Conservation (phyloP, 257 asterid species). For the Galeopsis tetrahit region DNA sequence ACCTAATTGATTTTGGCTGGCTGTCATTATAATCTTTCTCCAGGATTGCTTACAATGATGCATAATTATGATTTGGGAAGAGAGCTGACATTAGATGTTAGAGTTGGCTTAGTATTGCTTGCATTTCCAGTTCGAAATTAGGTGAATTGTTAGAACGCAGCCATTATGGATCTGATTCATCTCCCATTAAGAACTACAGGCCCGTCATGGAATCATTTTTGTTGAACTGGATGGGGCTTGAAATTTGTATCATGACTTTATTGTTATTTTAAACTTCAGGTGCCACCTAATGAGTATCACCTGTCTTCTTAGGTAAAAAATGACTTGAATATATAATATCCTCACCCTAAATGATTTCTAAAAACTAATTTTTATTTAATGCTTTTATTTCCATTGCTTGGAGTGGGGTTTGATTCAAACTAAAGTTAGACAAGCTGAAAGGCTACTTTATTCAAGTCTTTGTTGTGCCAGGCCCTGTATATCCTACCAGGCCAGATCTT, state of each 20-base stretch:
- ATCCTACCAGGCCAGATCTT: background rate
- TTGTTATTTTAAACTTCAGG: conserved; percentile 1
- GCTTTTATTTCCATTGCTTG: background rate
- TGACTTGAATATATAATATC: background rate
- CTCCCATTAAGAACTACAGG: conserved; percentile 1
- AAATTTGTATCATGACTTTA: background rate
- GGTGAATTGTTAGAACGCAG: conserved; percentile 3
- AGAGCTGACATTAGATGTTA: conserved; percentile 1
- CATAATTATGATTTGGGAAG: conserved; percentile 1
- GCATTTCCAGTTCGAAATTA: background rate
- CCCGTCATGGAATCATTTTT: too few species aligned
- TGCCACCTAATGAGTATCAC: background rate
- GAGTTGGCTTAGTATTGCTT: conserved; percentile 6
- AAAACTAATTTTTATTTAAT: background rate
- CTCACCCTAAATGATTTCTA: background rate
- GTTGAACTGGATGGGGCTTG: background rate
- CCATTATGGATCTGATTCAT: background rate
- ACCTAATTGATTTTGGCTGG: background rate
- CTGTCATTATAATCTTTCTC: background rate
- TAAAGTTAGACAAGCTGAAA: conserved; percentile 2
- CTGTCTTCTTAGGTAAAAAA: background rate
- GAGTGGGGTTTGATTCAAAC: background rate
- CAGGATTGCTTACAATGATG: background rate
- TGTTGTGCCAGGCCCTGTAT: background rate
- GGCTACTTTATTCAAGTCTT: conserved; percentile 4